A percentile compares a stretch with the other conserved stretches of the same genome.
Conservation (phyloP, 495 filamentous ascomycete species). For the Delitschia confertaspora region DNA sequence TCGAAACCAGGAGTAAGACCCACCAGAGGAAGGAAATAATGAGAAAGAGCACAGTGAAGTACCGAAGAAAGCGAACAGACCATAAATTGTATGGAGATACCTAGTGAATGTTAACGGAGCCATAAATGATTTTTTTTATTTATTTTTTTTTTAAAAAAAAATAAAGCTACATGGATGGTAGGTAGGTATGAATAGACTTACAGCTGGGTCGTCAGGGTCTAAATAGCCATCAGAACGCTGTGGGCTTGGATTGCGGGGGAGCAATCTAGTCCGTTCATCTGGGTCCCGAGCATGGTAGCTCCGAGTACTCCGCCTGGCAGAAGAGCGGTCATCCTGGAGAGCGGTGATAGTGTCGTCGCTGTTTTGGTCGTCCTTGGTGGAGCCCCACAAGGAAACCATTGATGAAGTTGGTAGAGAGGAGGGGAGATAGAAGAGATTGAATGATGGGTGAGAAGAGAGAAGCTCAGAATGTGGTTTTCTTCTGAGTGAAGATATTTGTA, state of each 20-base stretch:
- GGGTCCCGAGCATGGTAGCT: constrained; percentile 33
- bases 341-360: constrained; percentile 8
- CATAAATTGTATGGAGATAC: constrained; percentile 94
- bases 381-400: constrained; percentile 20
- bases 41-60: constrained; percentile 63
- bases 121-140: too few species aligned
- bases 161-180: too few species aligned
- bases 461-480: too few species aligned
- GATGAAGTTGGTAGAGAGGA: background rate
- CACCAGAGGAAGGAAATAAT: constrained; percentile 79
- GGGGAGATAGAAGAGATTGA: background rate
- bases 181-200: constrained; percentile 36
- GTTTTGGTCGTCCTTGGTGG: constrained; percentile 21
- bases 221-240: constrained; percentile 56
- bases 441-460: background rate
- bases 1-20: constrained; percentile 72
- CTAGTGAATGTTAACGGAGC: constrained; percentile 36
- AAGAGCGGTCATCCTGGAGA: constrained; percentile 2
- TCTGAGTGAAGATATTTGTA: too few species aligned
- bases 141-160: too few species aligned
- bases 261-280: constrained; percentile 67
- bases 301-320: background rate
- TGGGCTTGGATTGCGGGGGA: constrained; percentile 39
- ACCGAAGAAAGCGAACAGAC: constrained; percentile 70
- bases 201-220: constrained; percentile 90